Percentiles rank a stretch among this genome's conserved stretches.
Conservation (phyloP, 2,329 filamentous ascomycete genomes). For the Talaromyces sp. region DNA sequence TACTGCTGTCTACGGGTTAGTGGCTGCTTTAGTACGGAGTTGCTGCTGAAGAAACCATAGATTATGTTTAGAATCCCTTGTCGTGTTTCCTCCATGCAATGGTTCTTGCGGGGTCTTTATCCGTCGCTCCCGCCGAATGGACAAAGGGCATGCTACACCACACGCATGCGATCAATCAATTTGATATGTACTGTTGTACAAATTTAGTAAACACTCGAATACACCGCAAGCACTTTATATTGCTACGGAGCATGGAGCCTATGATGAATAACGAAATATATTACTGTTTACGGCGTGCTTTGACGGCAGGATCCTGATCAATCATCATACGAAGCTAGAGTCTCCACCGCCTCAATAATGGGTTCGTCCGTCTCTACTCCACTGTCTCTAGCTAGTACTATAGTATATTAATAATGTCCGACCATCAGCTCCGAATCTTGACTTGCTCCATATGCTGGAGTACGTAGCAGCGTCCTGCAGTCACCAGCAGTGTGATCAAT, state of each 20-base stretch:
- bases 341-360: not conserved
- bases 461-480: not conserved
- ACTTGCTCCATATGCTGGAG: not conserved
- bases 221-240: not conserved
- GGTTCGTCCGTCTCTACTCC: not conserved
- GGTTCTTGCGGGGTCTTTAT: not conserved
- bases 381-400: not conserved
- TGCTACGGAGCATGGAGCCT: too few species aligned
- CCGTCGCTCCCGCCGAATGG: not conserved
- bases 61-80: too few species aligned
- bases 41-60: not conserved
- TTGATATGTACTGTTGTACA: not conserved
- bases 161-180: not conserved
- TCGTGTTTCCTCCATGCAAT: not conserved
- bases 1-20: not conserved
- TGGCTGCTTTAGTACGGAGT: not conserved
- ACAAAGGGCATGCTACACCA: not conserved
- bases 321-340: not conserved
- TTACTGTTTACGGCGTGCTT: not conserved
- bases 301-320: not conserved
- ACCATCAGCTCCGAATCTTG: not conserved
- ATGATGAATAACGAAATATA: too few species aligned
- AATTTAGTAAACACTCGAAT: not conserved
- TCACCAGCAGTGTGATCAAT: not conserved
- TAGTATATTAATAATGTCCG: not conserved